Evolutionary conservation across 116 monocot genomes (phyloP).

Genomic region (Thalassia testudinum): DNA sequence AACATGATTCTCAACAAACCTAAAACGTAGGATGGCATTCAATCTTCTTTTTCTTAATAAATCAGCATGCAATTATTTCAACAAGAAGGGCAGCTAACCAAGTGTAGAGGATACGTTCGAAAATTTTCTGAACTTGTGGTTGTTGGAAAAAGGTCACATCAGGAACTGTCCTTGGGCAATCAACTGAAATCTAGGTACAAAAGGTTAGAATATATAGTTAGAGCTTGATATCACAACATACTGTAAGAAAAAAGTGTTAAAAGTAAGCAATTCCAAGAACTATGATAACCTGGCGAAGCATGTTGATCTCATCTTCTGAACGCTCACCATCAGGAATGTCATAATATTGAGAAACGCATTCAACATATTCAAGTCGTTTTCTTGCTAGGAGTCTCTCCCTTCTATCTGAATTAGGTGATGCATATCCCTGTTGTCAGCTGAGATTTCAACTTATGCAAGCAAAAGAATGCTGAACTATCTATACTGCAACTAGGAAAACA

Average conservation of each 20-base stretch:
- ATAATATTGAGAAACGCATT: slow-evolving; percentile 94
- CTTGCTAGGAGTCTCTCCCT: slow-evolving; percentile 69
- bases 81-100: slow-evolving; percentile 33
- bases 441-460: slow-evolving; percentile 57
- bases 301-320: slow-evolving; percentile 95
- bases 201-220: too few species aligned
- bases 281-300: slow-evolving; percentile 82
- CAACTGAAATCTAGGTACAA: slow-evolving; percentile 87
- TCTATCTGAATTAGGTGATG: slow-evolving; percentile 99
- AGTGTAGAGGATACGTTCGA: slow-evolving; percentile 93
- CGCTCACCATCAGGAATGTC: slow-evolving; percentile 87
- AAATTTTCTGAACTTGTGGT: slow-evolving; percentile 79
- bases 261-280: not conserved
- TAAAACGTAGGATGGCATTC: too few species aligned
- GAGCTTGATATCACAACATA: too few species aligned
- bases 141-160: slow-evolving; percentile 97
- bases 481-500: too few species aligned
- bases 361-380: slow-evolving; percentile 84
- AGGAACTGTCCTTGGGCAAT: slow-evolving; percentile 98
- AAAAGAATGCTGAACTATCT: not conserved
- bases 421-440: slow-evolving; percentile 99
- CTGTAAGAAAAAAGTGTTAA: too few species aligned
- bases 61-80: too few species aligned
- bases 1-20: too few species aligned
- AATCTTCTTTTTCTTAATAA: not conserved